Evolutionary conservation across 495 filamentous ascomycete genomes (phyloP), one percentile per base, ranked within the genome.

Genomic region (Aspergillus sclerotioniger): DNA sequence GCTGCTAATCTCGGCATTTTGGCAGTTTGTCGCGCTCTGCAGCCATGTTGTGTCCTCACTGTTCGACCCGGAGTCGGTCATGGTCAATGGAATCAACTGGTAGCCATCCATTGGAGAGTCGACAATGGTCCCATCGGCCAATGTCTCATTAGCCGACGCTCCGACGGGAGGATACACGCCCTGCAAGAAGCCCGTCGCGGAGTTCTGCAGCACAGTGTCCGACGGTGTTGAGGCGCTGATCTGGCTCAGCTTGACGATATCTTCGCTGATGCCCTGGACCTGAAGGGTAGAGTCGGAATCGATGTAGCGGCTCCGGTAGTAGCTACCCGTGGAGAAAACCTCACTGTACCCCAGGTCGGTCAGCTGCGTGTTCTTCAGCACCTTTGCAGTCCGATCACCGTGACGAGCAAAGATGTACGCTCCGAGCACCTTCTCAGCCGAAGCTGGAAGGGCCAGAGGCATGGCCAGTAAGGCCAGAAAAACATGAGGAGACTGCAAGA

Each of bases 401-500:
- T 87, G 85, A 17, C 85, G 83, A 17, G 82, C 76, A 69, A 84
- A 87, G 65, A 88, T 79, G 65, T 84, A 86, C 10, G 80, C 81
- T 3, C 85, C 82, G 35, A 87, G 74, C 25, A 89, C 73, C 8
- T 81, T 89, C 70, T 83, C 81, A 37, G 76, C 83, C 51, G 74
- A 80, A 12, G 73, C 77, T 10, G 76, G 65, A 5, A 73, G 67
- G 12, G 60, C 58, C n/a, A 67, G 20, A 8, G 70, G 52, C 32
- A 67, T 48, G 56, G 66, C 65, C 45, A 62, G 32, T 6, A 70
- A 51, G 46, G 68, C 72, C 57, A 75, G 59, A 15, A 74, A 37
- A n/a, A 73, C 60, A 41, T 63, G 59, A 41, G 67, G 66, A 1
- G 57, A 51, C 50, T 68, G 66, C 37, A 69, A 54, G 12, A 69